These are phyloP conservation scores for Acanthamoeba culbertsoni DNA, from an alignment of 208 protist genomes.

Conservation along the genomic window DNA sequence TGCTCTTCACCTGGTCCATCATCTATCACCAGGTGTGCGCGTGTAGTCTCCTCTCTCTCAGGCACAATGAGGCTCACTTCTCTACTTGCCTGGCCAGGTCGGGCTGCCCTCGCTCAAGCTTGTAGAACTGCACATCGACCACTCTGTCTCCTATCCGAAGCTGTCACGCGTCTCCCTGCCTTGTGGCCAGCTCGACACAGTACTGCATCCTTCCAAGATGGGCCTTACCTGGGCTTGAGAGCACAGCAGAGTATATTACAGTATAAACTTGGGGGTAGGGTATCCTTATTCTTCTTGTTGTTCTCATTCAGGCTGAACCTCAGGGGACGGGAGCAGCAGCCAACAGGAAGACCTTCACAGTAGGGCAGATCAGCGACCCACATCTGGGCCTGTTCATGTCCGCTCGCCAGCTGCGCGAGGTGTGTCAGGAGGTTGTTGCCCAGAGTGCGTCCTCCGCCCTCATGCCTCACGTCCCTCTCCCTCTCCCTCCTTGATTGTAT, in stretches of 20 bases:
- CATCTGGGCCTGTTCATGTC: slow-evolving; percentile 9
- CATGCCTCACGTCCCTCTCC: not conserved
- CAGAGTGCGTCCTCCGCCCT: not conserved
- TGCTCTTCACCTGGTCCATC: not conserved
- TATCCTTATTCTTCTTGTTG: not conserved
- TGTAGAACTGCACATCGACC: not conserved
- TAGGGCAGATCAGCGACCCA: slow-evolving; percentile 6
- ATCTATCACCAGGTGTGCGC: not conserved
- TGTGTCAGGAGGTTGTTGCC: not conserved
- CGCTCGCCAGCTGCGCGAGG: not conserved
- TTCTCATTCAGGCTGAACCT: not conserved
- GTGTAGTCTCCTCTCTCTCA: not conserved
- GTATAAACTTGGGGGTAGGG: no score
- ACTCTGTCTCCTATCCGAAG: not conserved
- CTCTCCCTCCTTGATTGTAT: no score
- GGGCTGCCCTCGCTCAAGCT: not conserved
- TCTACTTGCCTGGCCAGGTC: not conserved
- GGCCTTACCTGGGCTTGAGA: not conserved
- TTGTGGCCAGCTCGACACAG: not conserved
- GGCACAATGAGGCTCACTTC: not conserved
- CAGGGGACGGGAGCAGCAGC: not conserved
- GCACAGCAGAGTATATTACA: no score
- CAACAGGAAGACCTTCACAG: not conserved
- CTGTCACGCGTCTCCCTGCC: not conserved
- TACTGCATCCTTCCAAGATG: not conserved